These are phyloP conservation scores for Crithidia mellificae DNA, from an alignment of 208 protist genomes.

Conservation along the genomic window DNA sequence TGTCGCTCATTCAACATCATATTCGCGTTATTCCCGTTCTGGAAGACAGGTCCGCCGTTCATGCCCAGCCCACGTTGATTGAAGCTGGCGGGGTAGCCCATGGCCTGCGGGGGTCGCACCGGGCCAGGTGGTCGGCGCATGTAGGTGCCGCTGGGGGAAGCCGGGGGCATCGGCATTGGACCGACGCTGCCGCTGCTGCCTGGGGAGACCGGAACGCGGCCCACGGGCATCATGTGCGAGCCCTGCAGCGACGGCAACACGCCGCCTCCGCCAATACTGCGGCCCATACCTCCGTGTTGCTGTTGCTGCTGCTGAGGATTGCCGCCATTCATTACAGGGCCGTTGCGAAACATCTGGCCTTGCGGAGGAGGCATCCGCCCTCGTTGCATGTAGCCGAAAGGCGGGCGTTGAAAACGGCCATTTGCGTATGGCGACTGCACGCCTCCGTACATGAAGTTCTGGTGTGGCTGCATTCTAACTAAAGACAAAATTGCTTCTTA, in stretches of 20 bases:
- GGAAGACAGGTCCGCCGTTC: neutral
- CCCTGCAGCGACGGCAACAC: constrained; percentile 29
- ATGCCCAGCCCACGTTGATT: constrained; percentile 13
- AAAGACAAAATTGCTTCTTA: too few species aligned
- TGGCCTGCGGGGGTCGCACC: constrained; percentile 7
- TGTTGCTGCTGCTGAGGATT: constrained; percentile 8
- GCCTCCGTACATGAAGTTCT: constrained; percentile 27
- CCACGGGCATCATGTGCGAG: constrained; percentile 22
- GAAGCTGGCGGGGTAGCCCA: constrained; percentile 1
- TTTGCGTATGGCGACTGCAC: constrained; percentile 16
- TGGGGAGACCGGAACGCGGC: constrained; percentile 8
- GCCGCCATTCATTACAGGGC: constrained; percentile 1
- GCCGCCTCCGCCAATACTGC: neutral
- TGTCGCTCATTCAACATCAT: constrained; percentile 7
- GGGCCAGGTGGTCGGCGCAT: constrained; percentile 20
- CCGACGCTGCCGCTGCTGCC: constrained; percentile 9
- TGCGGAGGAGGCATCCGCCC: constrained; percentile 16
- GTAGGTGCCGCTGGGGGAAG: constrained; percentile 2
- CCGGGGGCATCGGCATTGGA: constrained; percentile 20
- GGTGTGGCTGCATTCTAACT: constrained; percentile 25
- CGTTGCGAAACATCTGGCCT: constrained; percentile 16
- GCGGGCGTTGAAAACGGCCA: constrained; percentile 16
- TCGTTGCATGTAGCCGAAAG: constrained; percentile 19
- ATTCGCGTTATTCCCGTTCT: constrained; percentile 21
- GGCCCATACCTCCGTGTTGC: neutral